Evolutionary conservation across 441 rosid species (phyloP).

Genomic region (Flueggea neowawraea): DNA sequence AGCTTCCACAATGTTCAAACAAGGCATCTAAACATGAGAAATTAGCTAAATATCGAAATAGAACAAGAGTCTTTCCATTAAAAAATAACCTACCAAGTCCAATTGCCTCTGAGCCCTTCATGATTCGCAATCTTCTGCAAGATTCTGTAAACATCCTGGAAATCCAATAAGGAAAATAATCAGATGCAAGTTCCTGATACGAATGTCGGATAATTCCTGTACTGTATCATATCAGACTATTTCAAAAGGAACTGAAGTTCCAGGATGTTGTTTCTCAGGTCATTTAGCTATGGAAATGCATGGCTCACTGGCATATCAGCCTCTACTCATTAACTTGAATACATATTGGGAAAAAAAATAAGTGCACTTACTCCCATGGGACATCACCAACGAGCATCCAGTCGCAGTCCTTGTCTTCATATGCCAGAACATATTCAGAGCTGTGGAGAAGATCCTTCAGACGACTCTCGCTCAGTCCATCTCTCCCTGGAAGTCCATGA

Average conservation of each 20-base stretch:
- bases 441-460: constrained; percentile 44
- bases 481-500: constrained; percentile 38
- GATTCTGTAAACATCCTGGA: constrained; percentile 48
- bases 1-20: not conserved
- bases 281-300: no score
- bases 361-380: constrained; percentile 53
- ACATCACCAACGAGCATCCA: constrained; percentile 74
- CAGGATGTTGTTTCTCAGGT: no score
- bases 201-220: not conserved
- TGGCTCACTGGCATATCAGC: no score
- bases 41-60: not conserved
- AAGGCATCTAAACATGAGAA: not conserved
- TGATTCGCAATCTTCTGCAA: constrained; percentile 50
- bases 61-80: not conserved
- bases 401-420: constrained; percentile 51
- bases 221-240: no score
- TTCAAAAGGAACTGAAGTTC: no score
- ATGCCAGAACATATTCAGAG: constrained; percentile 51
- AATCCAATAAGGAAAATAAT: not conserved
- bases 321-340: no score
- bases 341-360: not conserved
- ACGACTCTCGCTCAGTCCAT: constrained; percentile 29
- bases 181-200: not conserved
- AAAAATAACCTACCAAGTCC: constrained; percentile 39
- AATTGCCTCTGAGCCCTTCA: constrained; percentile 66